These are phyloP conservation scores for Pyronema omphalodes DNA, from an alignment of 495 filamentous ascomycete species.

Conservation along the genomic window DNA sequence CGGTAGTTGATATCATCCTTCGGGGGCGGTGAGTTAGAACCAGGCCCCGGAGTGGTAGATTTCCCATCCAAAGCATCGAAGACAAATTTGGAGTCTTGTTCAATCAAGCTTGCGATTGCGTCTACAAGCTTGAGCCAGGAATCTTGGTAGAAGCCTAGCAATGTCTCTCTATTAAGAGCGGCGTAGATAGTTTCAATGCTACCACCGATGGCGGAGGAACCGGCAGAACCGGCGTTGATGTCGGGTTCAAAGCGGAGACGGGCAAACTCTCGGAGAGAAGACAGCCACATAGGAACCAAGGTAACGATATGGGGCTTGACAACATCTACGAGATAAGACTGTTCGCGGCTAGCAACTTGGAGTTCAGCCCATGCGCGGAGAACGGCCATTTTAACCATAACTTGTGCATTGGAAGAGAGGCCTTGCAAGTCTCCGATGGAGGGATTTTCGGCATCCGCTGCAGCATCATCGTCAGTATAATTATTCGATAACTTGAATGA, in stretches of 20 bases:
- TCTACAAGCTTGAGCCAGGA: slow-evolving; percentile 94
- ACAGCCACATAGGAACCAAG: slow-evolving; percentile 81
- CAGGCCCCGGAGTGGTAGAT: slow-evolving; percentile 31
- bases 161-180: slow-evolving; percentile 79
- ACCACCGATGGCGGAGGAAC: slow-evolving; percentile 50
- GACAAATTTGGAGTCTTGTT: slow-evolving; percentile 91
- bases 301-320: slow-evolving; percentile 77
- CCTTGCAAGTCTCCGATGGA: slow-evolving; percentile 85
- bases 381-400: slow-evolving; percentile 95
- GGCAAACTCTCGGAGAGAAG: slow-evolving; percentile 84
- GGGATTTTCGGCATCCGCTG: slow-evolving; percentile 54
- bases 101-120: slow-evolving; percentile 91
- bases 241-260: slow-evolving; percentile 89
- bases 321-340: slow-evolving; percentile 73
- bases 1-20: slow-evolving; percentile 81
- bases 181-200: slow-evolving; percentile 83
- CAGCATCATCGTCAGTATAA: slow-evolving; percentile 7
- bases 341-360: slow-evolving; percentile 87
- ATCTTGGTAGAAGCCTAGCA: slow-evolving; percentile 91
- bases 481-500: neutral
- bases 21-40: slow-evolving; percentile 34
- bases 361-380: slow-evolving; percentile 98
- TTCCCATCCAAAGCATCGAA: slow-evolving; percentile 93
- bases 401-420: slow-evolving; percentile 85
- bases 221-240: slow-evolving; percentile 62